Conservation (phyloP, 2,329 filamentous ascomycete species). For the Colletotrichum trifolii region DNA sequence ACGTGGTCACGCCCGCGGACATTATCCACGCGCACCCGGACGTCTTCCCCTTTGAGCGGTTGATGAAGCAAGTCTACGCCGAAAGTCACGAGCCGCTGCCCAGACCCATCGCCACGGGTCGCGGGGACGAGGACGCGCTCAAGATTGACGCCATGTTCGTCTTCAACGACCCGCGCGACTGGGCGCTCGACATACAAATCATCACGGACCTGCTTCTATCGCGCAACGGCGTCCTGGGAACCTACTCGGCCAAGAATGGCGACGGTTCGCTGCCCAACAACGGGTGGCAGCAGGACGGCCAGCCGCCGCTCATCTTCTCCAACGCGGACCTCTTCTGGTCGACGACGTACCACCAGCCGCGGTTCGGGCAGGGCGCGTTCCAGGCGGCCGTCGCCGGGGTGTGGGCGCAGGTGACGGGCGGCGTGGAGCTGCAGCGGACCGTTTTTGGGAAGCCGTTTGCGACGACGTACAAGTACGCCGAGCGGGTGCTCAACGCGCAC, state of each 20-base stretch:
- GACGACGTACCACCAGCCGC: conserved; percentile 83
- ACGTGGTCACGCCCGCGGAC: conserved; percentile 87
- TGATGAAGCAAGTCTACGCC: conserved; percentile 71
- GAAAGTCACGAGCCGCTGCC: conserved; percentile 68
- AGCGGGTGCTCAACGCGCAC: conserved; percentile 75
- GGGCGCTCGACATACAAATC: conserved; percentile 89
- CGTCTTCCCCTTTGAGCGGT: conserved; percentile 85
- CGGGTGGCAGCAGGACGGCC: conserved; percentile 85
- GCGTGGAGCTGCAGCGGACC: conserved; percentile 68
- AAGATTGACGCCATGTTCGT: conserved; percentile 93
- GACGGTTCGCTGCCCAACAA: conserved; percentile 71
- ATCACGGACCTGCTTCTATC: conserved; percentile 87
- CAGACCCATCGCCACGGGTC: conserved; percentile 54
- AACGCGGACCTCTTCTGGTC: conserved; percentile 94
- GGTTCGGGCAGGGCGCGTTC: conserved; percentile 93
- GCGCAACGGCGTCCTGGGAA: conserved; percentile 81
- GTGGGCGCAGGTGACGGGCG: conserved; percentile 78
- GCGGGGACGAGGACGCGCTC: conserved; percentile 57
- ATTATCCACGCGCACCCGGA: conserved; percentile 78
- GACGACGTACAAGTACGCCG: conserved; percentile 85
- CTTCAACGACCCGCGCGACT: conserved; percentile 96
- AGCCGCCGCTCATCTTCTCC: conserved; percentile 86
- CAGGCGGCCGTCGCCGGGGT: conserved; percentile 83
- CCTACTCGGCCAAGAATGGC: conserved; percentile 79
- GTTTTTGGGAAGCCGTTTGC: conserved; percentile 86